Evolutionary conservation across 1,139 yeast genomes (phyloP).

Genomic region (Pichia sp.): DNA sequence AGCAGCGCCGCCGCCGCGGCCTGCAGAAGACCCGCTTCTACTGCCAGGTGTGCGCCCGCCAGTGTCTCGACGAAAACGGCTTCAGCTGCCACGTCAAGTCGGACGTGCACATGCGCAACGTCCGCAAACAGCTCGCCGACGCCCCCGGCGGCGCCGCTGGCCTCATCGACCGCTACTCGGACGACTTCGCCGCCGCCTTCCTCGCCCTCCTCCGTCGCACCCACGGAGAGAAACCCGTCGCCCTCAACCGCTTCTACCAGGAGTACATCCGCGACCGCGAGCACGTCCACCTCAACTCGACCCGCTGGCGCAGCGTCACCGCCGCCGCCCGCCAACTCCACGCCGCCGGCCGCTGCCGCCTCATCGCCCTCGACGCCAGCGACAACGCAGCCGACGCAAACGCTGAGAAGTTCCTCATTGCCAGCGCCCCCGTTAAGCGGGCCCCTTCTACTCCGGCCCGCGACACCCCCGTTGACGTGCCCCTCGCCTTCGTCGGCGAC

Average conservation of each 20-base stretch:
- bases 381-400: neutral
- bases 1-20: conserved; percentile 73
- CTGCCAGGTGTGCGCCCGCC: conserved; percentile 89
- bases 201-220: conserved; percentile 54
- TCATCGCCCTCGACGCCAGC: conserved; percentile 33
- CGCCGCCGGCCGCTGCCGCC: conserved; percentile 39
- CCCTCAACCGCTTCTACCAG: conserved; percentile 84
- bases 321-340: conserved; percentile 66
- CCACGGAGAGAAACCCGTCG: conserved; percentile 79
- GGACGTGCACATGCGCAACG: conserved; percentile 65
- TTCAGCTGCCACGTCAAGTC: conserved; percentile 81
- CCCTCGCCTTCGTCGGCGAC: neutral
- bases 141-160: conserved; percentile 41
- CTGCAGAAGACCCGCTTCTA: conserved; percentile 81
- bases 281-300: conserved; percentile 88
- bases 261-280: conserved; percentile 75
- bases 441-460: too few relatives aligned
- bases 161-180: conserved; percentile 50
- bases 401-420: neutral
- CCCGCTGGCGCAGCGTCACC: conserved; percentile 70
- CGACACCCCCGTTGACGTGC: neutral
- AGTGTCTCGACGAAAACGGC: conserved; percentile 94
- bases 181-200: conserved; percentile 60
- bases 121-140: conserved; percentile 30
- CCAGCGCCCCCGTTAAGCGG: neutral